phyloP scores from a whole-genome alignment of 305 asterid genomes.

The Fraxinus greggii region DNA sequence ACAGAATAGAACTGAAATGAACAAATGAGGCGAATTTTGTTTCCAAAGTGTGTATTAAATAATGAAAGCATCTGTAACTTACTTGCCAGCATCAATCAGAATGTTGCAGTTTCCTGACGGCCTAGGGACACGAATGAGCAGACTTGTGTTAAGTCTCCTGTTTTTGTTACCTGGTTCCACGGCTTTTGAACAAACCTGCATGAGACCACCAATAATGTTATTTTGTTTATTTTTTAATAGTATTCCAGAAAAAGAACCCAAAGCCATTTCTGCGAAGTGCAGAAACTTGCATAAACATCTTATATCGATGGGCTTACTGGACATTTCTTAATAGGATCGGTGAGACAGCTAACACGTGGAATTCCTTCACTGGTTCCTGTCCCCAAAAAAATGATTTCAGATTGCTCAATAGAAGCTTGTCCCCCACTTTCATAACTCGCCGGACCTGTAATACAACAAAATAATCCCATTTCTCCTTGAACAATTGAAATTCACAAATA shows the following conservation, averaged over 20 bases:
- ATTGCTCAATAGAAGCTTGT: constrained; percentile 37
- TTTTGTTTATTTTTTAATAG: constrained; percentile 13
- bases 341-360: constrained; percentile 98
- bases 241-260: constrained; percentile 4
- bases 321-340: constrained; percentile 67
- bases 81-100: constrained; percentile 98
- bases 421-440: constrained; percentile 33
- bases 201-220: constrained; percentile 14
- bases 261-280: neutral
- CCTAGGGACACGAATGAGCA: constrained; percentile 64
- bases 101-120: constrained; percentile 65
- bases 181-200: constrained; percentile 88
- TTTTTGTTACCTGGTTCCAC: constrained; percentile 70
- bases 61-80: constrained; percentile 37
- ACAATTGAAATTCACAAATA: neutral
- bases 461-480: constrained; percentile 8
- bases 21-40: neutral
- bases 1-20: neutral
- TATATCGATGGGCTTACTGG: constrained; percentile 43
- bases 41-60: neutral
- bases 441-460: constrained; percentile 40
- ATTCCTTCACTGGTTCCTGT: constrained; percentile 99
- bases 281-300: constrained; percentile 11
- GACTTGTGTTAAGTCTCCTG: constrained; percentile 89
- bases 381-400: constrained; percentile 80